Base-by-base conservation (phyloP, 208 protist species). In the Leishmania braziliensis region DNA sequence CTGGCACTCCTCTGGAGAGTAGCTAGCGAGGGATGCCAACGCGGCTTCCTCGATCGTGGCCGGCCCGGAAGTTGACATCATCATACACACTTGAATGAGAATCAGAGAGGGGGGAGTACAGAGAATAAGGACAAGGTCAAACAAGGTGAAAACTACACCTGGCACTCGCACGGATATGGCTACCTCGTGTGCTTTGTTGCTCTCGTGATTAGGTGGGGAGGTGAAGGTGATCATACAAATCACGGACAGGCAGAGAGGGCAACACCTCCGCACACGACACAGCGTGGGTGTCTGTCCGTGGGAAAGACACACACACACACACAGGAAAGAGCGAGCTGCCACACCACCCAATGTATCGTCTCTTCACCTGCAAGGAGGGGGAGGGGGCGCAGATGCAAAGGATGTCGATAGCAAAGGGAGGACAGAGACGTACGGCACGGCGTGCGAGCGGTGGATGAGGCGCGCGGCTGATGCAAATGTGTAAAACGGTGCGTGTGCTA, bases 1-100 rank as follows among this genome's bases (percentile, higher is more conserved):
- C 62, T 82, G 69, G 39, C 81, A 73, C 26, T 85, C 58, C 58
- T 85, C 77, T 5, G 77, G 29, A 14, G 84, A 86, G 56, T 88
- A 81, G 6, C 33, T 53, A 46, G 76, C 79, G 50, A 84, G 51
- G 18, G 79, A 75, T 12, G 78, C 29, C 56, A 66, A 20, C 16
- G 69, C 79, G 23, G 68, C 65, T 72, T 82, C 85, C 71, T 73
- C 76, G 0, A 33, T 48, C 2, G 81, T 56, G 43, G 68, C 72
- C 39, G 70, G 73, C 0, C 56, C 56, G 5, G 68, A 78, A 9
- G 82, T 46, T 0, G 78, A 78, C 54, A 75, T n/a, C 73, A 82
- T 83, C n/a, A 72, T 26, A 14, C 14, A 2, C 74, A 29, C 51
- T 26, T 56, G 53, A 50, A n/a, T 26, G 68, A 26, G 50, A 50